phyloP scores from a whole-genome alignment of 2,329 filamentous ascomycete species.

The Eutypella sp. region DNA sequence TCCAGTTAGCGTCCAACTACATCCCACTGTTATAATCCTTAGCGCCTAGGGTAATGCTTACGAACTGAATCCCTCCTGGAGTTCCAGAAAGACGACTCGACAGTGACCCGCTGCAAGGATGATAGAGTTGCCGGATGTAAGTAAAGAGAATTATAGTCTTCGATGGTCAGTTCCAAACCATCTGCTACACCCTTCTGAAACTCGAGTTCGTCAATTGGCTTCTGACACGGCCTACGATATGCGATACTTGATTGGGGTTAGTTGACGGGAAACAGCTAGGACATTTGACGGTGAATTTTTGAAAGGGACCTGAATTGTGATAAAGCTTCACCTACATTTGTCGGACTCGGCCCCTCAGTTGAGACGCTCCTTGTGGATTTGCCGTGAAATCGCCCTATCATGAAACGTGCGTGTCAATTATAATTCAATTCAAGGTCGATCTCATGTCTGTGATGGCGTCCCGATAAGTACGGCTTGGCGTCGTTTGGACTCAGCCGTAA shows the following conservation, averaged over 20 bases:
- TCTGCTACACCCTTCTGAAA: constrained; percentile 11
- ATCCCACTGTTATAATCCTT: too few relatives aligned
- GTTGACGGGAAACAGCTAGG: neutral
- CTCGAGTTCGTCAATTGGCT: constrained; percentile 6
- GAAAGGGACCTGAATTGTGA: neutral
- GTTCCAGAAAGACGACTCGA: constrained; percentile 26
- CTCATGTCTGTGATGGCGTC: too few relatives aligned
- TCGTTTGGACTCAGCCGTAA: neutral
- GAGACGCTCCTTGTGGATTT: constrained; percentile 17
- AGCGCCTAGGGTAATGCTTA: constrained; percentile 12
- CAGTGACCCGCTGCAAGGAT: constrained; percentile 21
- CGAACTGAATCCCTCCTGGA: constrained; percentile 21
- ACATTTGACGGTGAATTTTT: neutral
- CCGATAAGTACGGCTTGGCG: too few relatives aligned
- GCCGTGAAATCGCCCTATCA: constrained; percentile 22
- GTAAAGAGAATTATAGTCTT: constrained; percentile 22
- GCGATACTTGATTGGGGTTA: constrained; percentile 17
- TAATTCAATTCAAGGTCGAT: neutral
- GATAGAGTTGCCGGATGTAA: constrained; percentile 23
- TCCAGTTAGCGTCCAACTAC: constrained; percentile 9
- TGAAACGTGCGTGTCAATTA: constrained; percentile 2
- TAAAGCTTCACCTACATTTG: constrained; percentile 20
- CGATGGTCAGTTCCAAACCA: constrained; percentile 20
- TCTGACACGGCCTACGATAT: constrained; percentile 15
- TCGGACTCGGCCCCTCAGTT: constrained; percentile 20